Evolutionary conservation across 139 green algal genomes (phyloP), one percentile per base, ranked within the genome.

Genomic region (Tetradesmus lagerheimii): DNA sequence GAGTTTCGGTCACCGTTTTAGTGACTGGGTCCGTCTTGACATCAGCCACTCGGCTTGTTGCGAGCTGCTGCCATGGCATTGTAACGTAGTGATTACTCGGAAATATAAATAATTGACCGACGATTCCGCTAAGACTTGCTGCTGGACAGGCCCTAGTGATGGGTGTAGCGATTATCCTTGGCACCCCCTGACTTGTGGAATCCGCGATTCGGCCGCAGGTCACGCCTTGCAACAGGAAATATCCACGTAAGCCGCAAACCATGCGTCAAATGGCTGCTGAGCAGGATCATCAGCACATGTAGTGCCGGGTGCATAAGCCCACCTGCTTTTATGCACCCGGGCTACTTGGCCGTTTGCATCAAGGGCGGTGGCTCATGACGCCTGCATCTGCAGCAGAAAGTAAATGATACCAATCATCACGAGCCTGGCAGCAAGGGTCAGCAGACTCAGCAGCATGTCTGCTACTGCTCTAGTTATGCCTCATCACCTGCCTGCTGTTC

Each of bases 181-280:
- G 50, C 15, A 4, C 18, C 11, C 16, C 5, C n/a, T 78, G 67
- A 78, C 31, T 76, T 78, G 67, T 27, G 16, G 67, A 20, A 39
- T 18, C 67, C 23, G 12, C n/a, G 15, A 47, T 82, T 82, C 16
- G 34, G 12, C 16, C 47, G 78, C 38, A 84, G 78, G 78, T 84
- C 78, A 84, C 78, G 23, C 78, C 78, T 25, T 84, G 78, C 78
- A 84, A 62, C 35, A 43, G 78, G 20, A 66, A 84, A 0, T 84
- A 84, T 62, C 78, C 78, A 45, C 50, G 50, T 64, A 64, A 64
- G 50, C 50, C 25, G 50, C 50, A 14, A 2, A 5, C 2, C 25
- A 20, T 11, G 0, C 25, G 50, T 14, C 2, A 64, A 5, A 50
- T 64, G 50, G 2, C 3, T 14, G 18, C 16, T 25, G 50, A 64